Conservation (phyloP, 345 rosid species). For the Lepidium africanum region DNA sequence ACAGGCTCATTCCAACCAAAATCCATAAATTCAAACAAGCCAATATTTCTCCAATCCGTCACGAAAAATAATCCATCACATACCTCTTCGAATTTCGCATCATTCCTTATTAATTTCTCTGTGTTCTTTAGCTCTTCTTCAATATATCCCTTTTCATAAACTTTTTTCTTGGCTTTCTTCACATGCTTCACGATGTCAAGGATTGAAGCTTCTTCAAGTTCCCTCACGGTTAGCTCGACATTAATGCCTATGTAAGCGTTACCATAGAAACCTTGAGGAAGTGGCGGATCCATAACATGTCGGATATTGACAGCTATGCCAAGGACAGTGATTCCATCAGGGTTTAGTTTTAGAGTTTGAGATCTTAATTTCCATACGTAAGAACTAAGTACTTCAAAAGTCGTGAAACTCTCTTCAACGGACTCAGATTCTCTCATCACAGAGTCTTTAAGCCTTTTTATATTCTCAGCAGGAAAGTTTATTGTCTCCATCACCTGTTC, state of each 20-base stretch:
- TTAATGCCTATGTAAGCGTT: constrained; percentile 31
- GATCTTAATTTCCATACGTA: constrained; percentile 40
- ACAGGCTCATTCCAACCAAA: constrained; percentile 39
- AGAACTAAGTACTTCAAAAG: constrained; percentile 35
- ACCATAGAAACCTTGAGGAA: constrained; percentile 37
- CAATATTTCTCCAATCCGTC: constrained; percentile 38
- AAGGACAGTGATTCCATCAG: constrained; percentile 21
- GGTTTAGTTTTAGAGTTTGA: constrained; percentile 32
- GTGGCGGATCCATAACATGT: constrained; percentile 32
- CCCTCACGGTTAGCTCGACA: constrained; percentile 20
- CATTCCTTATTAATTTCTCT: constrained; percentile 20
- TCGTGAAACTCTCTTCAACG: constrained; percentile 23
- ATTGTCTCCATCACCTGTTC: constrained; percentile 9
- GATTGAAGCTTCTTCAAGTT: constrained; percentile 32
- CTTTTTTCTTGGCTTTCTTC: constrained; percentile 3
- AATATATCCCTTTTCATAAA: not conserved
- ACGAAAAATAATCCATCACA: constrained; percentile 21
- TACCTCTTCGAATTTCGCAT: constrained; percentile 11
- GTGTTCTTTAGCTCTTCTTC: not conserved
- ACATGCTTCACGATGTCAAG: constrained; percentile 22
- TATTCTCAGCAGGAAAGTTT: not conserved
- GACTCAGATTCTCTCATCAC: not conserved
- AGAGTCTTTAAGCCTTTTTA: constrained; percentile 6
- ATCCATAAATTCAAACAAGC: constrained; percentile 11
- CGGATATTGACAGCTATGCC: constrained; percentile 30